A percentile compares a stretch with the other conserved stretches of the same genome.
These are phyloP conservation scores for Fomitiporia mediterranea DNA, from an alignment of 1,284 basidiomycete species.

Conservation along the genomic window DNA sequence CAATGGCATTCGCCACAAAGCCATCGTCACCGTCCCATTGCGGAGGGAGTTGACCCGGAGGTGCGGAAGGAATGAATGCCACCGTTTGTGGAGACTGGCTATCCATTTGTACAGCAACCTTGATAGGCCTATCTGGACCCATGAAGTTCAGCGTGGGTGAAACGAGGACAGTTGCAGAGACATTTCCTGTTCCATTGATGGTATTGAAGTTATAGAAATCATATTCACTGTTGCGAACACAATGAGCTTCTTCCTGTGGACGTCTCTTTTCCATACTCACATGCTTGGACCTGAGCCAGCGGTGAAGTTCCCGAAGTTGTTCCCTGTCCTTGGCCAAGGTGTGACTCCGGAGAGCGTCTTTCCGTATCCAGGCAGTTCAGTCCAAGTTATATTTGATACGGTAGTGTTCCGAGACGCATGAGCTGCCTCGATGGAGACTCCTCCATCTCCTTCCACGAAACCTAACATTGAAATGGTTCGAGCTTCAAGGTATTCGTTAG, in stretches of 20 bases:
- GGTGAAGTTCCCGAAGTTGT: slow-evolving; percentile 48
- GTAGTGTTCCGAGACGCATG: slow-evolving; percentile 50
- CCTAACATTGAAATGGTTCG: slow-evolving; percentile 24
- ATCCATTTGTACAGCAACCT: slow-evolving; percentile 55
- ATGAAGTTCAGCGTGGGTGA: slow-evolving; percentile 58
- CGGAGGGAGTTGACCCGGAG: slow-evolving; percentile 45
- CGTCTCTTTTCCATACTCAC: too few relatives aligned
- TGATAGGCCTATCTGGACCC: slow-evolving; percentile 48
- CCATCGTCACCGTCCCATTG: slow-evolving; percentile 48
- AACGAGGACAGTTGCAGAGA: slow-evolving; percentile 46
- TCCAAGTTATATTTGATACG: slow-evolving; percentile 51
- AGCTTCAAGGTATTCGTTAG: neutral
- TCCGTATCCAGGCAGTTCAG: slow-evolving; percentile 53
- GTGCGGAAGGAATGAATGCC: slow-evolving; percentile 45
- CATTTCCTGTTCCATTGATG: slow-evolving; percentile 37
- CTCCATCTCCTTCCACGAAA: slow-evolving; percentile 60
- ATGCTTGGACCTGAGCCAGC: slow-evolving; percentile 58
- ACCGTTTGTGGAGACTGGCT: slow-evolving; percentile 38
- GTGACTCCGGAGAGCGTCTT: slow-evolving; percentile 56
- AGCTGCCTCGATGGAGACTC: slow-evolving; percentile 60
- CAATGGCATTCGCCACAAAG: slow-evolving; percentile 50
- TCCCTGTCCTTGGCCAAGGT: slow-evolving; percentile 51
- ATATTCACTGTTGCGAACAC: slow-evolving; percentile 60
- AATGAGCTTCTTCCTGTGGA: too few relatives aligned
- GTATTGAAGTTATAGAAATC: slow-evolving; percentile 57